Evolutionary conservation across 1,284 basidiomycete genomes (phyloP).

Genomic region (Apiotrichum akiyoshidainum): DNA sequence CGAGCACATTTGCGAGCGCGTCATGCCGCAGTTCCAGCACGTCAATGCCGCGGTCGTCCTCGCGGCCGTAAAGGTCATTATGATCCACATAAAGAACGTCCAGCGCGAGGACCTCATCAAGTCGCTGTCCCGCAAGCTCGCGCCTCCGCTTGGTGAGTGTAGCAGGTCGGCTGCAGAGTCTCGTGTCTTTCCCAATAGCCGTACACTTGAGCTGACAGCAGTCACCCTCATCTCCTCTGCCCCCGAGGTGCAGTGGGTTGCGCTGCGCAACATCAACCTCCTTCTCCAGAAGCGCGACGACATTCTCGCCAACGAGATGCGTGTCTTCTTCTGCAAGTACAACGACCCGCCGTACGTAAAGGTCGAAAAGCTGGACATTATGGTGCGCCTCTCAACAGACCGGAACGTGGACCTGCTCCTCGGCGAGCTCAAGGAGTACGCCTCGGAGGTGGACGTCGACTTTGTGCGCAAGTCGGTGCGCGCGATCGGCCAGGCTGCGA

Average conservation of each 20-base stretch:
- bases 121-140: conserved; percentile 92
- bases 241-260: conserved; percentile 98
- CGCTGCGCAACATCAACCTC: conserved; percentile 90
- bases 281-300: conserved; percentile 91
- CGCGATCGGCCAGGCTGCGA: conserved; percentile 91
- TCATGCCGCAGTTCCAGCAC: conserved; percentile 97
- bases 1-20: conserved; percentile 97
- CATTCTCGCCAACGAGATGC: conserved; percentile 93
- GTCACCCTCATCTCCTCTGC: conserved; percentile 92
- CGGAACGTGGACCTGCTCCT: conserved; percentile 89
- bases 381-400: conserved; percentile 89
- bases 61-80: conserved; percentile 92
- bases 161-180: no score
- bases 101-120: conserved; percentile 80
- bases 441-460: conserved; percentile 95
- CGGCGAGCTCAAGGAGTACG: conserved; percentile 95
- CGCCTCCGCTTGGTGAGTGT: conserved; percentile 70
- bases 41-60: conserved; percentile 92
- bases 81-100: conserved; percentile 90
- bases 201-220: background rate
- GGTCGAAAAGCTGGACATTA: conserved; percentile 96
- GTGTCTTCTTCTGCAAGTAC: conserved; percentile 99
- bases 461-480: conserved; percentile 97
- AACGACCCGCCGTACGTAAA: conserved; percentile 99
- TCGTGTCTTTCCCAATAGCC: no score